phyloP scores from a whole-genome alignment of 768 basidiomycete species.

The Gelatoporia subvermispora region DNA sequence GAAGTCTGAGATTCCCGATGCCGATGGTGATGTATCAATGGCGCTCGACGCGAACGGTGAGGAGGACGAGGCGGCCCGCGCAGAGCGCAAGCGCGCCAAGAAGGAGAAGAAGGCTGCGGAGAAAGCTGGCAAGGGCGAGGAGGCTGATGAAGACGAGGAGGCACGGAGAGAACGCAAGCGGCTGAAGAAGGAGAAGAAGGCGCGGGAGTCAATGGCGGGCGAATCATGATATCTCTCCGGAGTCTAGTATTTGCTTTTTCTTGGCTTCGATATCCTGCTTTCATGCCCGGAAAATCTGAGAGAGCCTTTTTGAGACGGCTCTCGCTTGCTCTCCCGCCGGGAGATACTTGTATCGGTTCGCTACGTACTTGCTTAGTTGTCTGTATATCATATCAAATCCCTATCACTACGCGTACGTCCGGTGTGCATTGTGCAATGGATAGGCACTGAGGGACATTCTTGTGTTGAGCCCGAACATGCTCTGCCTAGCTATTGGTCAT shows the following conservation, averaged over 20 bases:
- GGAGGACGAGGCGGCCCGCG: conserved; percentile 34
- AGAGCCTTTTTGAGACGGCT: too few species aligned
- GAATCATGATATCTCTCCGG: conserved; percentile 15
- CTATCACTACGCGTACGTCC: too few species aligned
- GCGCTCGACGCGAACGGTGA: conserved; percentile 42
- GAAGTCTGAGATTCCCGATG: conserved; percentile 55
- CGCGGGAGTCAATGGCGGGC: conserved; percentile 36
- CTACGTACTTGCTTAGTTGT: too few species aligned
- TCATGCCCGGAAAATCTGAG: too few species aligned
- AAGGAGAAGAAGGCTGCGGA: conserved; percentile 28
- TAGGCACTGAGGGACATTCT: too few species aligned
- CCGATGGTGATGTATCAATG: conserved; percentile 39
- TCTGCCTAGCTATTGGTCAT: too few species aligned
- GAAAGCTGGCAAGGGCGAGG: conserved; percentile 53
- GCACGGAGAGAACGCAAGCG: conserved; percentile 28
- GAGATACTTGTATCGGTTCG: too few species aligned
- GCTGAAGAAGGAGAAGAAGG: conserved; percentile 31
- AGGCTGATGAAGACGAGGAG: conserved; percentile 33
- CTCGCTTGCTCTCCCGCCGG: too few species aligned
- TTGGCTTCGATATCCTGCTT: not conserved
- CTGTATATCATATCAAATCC: too few species aligned
- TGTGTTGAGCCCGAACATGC: too few species aligned
- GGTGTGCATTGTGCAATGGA: too few species aligned
- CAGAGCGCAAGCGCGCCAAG: conserved; percentile 27
- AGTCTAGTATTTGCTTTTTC: too few species aligned